Percentiles rank a stretch among this genome's conserved stretches.
These are phyloP conservation scores for Rosa chinensis DNA, from an alignment of 306 rosid genomes.

Conservation along the genomic window DNA sequence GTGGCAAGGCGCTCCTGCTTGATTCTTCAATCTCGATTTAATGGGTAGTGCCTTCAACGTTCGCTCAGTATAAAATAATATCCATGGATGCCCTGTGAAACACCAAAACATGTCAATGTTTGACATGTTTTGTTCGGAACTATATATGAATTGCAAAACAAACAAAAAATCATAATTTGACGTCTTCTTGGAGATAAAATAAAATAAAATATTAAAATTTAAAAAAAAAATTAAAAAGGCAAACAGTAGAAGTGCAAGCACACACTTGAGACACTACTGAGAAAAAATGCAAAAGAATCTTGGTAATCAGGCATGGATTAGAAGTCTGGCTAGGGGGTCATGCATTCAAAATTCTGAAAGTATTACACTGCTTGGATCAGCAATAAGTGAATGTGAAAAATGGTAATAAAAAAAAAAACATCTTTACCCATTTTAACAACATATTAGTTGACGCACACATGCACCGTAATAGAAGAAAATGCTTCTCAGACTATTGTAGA, in stretches of 20 bases:
- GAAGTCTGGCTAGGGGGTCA: neutral
- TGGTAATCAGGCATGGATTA: neutral
- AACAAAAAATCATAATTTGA: neutral
- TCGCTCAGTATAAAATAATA: conserved; percentile 78
- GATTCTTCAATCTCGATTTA: conserved; percentile 56
- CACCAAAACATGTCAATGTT: conserved; percentile 31
- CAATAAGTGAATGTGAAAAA: neutral
- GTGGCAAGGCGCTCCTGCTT: conserved; percentile 41
- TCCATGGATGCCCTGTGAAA: conserved; percentile 93
- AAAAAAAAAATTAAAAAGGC: neutral
- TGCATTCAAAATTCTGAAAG: neutral
- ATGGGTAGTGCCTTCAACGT: conserved; percentile 57
- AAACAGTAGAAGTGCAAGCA: neutral
- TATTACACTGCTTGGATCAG: neutral
- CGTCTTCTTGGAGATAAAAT: neutral
- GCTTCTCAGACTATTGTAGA: neutral
- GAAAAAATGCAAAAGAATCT: neutral
- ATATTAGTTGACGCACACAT: neutral
- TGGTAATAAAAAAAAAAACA: neutral
- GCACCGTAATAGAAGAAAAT: neutral
- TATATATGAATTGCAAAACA: neutral
- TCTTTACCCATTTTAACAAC: neutral
- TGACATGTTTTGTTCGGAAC: neutral
- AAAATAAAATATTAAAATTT: too few species aligned
- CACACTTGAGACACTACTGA: neutral